Evolutionary conservation across 306 rosid genomes (phyloP).

Genomic region (Acmispon strigosus): DNA sequence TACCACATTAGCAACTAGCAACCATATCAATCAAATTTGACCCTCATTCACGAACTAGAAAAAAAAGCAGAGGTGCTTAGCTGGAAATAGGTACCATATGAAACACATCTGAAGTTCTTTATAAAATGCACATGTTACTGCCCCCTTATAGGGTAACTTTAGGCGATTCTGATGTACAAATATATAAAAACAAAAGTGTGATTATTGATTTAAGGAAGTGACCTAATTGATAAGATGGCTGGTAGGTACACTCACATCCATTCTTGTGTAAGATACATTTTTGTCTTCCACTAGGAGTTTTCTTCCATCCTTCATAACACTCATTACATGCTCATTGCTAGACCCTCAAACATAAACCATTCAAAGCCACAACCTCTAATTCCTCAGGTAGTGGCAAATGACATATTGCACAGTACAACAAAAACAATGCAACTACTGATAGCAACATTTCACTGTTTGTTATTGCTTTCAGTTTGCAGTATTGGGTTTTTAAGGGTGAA

Average conservation of each 20-base stretch:
- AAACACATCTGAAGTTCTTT: too few relatives aligned
- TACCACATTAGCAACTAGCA: too few relatives aligned
- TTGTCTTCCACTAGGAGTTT: neutral
- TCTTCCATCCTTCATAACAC: conserved; percentile 10
- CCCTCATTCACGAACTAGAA: too few relatives aligned
- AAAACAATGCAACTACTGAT: neutral
- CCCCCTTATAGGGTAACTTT: too few relatives aligned
- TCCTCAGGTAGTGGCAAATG: conserved; percentile 4
- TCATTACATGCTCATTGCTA: neutral
- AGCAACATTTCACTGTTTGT: neutral
- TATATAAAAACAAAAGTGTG: conserved; percentile 3
- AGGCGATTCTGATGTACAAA: too few relatives aligned
- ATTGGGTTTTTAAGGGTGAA: too few relatives aligned
- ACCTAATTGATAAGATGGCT: conserved; percentile 14
- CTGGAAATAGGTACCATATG: too few relatives aligned
- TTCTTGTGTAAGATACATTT: neutral
- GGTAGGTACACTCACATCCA: neutral
- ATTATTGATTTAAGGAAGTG: neutral
- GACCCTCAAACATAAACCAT: neutral
- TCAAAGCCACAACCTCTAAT: neutral
- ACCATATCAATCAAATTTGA: too few relatives aligned
- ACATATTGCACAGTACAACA: conserved; percentile 5
- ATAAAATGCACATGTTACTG: too few relatives aligned
- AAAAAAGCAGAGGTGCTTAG: too few relatives aligned
- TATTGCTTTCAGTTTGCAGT: neutral